These are phyloP conservation scores for Hippophae gyantsensis DNA, from an alignment of 306 rosid genomes.

Conservation along the genomic window DNA sequence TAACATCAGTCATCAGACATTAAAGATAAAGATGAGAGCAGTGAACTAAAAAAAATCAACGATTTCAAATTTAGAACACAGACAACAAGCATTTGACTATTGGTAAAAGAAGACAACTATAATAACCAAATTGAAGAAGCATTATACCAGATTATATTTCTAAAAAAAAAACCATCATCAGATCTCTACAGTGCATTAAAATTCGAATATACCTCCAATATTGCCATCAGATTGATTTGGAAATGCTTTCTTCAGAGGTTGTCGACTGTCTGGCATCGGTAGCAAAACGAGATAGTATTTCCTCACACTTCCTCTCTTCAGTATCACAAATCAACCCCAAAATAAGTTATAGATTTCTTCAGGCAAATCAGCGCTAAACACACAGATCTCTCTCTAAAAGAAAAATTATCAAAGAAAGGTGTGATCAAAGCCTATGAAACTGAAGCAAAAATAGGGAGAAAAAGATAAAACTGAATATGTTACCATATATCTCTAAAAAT, in stretches of 20 bases:
- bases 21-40: conserved; percentile 4
- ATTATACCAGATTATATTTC: conserved; percentile 1
- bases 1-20: conserved; percentile 6
- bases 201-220: conserved; percentile 51
- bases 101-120: conserved; percentile 19
- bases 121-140: conserved; percentile 21
- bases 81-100: conserved; percentile 8
- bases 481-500: too few relatives aligned
- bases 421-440: conserved; percentile 19
- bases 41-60: conserved; percentile 17
- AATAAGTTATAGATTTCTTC: conserved; percentile 21
- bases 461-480: not conserved
- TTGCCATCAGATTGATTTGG: conserved; percentile 55
- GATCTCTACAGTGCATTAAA: conserved; percentile 27
- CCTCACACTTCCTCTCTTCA: conserved; percentile 13
- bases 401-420: conserved; percentile 4
- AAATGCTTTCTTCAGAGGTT: conserved; percentile 54
- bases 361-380: conserved; percentile 9
- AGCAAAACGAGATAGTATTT: conserved; percentile 22
- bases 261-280: conserved; percentile 90
- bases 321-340: conserved; percentile 41
- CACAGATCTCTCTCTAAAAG: conserved; percentile 13
- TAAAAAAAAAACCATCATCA: conserved; percentile 16
- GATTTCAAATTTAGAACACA: conserved; percentile 20
- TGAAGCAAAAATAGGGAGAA: conserved; percentile 2